Conservation (phyloP, 306 rosid species). For the Vigna unguiculata region DNA sequence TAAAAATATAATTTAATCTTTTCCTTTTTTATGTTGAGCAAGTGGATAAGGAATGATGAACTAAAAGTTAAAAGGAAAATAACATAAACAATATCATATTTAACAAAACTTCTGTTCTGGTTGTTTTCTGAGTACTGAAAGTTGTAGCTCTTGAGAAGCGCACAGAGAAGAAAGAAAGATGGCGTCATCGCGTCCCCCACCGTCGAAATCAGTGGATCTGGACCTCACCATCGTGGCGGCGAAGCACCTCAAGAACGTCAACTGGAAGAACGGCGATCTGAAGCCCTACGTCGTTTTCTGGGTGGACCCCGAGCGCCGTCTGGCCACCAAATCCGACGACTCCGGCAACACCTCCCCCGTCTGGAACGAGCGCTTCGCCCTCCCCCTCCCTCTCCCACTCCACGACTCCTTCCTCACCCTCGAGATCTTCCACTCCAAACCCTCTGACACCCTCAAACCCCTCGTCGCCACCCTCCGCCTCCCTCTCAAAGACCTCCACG, state of each 20-base stretch:
- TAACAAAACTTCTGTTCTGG: background rate
- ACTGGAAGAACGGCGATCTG: conserved; percentile 87
- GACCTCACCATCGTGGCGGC: conserved; percentile 83
- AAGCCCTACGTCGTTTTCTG: conserved; percentile 88
- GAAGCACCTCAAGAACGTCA: conserved; percentile 89
- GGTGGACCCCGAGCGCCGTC: conserved; percentile 81
- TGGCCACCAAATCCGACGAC: conserved; percentile 90
- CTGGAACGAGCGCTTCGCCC: conserved; percentile 91
- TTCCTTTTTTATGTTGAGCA: background rate
- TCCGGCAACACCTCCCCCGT: conserved; percentile 73
- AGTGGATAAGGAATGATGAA: background rate
- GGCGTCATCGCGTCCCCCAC: conserved; percentile 82
- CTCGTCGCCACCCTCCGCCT: conserved; percentile 77
- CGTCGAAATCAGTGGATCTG: conserved; percentile 69
- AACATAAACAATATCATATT: background rate
- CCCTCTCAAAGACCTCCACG: conserved; percentile 59
- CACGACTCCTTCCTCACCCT: conserved; percentile 72
- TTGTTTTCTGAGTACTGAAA: background rate
- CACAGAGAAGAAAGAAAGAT: conserved; percentile 30
- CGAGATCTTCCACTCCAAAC: conserved; percentile 86
- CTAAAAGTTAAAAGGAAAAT: background rate
- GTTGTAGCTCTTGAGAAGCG: background rate
- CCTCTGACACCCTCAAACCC: conserved; percentile 89
- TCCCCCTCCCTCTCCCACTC: conserved; percentile 62
- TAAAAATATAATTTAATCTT: too few relatives aligned